Evolutionary conservation across 805 yeast genomes (phyloP).

Genomic region (Kazachstania psychrophila): DNA sequence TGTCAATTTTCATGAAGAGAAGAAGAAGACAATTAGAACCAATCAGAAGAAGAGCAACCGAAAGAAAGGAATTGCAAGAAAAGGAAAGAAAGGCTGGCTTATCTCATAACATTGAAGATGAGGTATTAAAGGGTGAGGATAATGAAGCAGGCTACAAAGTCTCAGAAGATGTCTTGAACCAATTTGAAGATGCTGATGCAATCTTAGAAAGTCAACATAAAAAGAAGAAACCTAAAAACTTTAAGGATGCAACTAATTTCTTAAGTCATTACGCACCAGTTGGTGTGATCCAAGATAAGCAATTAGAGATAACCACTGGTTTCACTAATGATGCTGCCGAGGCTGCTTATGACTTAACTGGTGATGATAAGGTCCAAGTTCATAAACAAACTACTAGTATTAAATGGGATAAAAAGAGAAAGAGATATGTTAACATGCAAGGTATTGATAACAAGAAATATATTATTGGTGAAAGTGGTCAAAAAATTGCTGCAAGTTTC

Average conservation of each 20-base stretch:
- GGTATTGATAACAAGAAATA: slow-evolving; percentile 70
- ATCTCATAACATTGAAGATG: slow-evolving; percentile 65
- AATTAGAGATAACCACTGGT: slow-evolving; percentile 43
- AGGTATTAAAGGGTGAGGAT: slow-evolving; percentile 45
- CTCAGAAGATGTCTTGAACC: slow-evolving; percentile 31
- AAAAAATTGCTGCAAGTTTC: slow-evolving; percentile 81
- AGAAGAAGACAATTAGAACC: slow-evolving; percentile 85
- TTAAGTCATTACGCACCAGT: slow-evolving; percentile 86
- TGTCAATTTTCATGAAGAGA: slow-evolving; percentile 75
- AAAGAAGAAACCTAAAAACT: slow-evolving; percentile 39
- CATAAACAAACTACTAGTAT: slow-evolving; percentile 59
- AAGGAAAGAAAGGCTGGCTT: slow-evolving; percentile 70
- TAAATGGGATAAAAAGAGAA: slow-evolving; percentile 90
- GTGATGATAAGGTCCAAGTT: slow-evolving; percentile 60
- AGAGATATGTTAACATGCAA: slow-evolving; percentile 73
- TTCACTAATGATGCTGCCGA: slow-evolving; percentile 77
- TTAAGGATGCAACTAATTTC: slow-evolving; percentile 69
- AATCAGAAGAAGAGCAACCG: slow-evolving; percentile 68
- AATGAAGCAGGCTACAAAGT: slow-evolving; percentile 43
- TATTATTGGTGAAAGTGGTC: slow-evolving; percentile 93
- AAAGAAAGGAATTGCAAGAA: slow-evolving; percentile 56
- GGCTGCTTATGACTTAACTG: slow-evolving; percentile 79
- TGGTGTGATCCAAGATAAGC: slow-evolving; percentile 75
- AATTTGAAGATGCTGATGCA: slow-evolving; percentile 36
- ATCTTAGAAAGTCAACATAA: slow-evolving; percentile 23